Evolutionary conservation across 768 basidiomycete genomes (phyloP), one percentile per base, ranked within the genome.

Genomic region (Boletales sp.): DNA sequence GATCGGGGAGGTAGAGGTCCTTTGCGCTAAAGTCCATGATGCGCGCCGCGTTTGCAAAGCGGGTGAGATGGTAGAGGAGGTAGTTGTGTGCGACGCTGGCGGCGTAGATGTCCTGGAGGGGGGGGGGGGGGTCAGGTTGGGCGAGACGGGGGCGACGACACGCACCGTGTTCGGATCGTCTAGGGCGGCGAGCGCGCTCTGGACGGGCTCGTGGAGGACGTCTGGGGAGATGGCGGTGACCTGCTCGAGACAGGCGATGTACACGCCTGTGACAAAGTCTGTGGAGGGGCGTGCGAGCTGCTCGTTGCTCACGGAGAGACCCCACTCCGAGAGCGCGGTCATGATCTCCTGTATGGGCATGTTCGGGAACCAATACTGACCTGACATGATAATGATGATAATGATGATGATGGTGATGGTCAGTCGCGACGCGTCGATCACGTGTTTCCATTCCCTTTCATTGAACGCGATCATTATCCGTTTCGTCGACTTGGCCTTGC

Each of bases 11-110:
- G 48, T 75, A 74, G 15, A 95, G 66, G 56, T 96, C 94, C 56
- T 75, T 81, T 46, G 87, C 72, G 54, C 76, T 83, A 65, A 95
- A 94, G 64, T 87, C 83, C 48, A 85, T 79, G 35, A 90, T 80
- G 58, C 83, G 75, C 6, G 90, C 86, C 0, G 88, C 84, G 44
- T 69, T 74, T 3, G 88, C 87, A 31, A 93, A 80, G 39, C 88
- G 83, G 21, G 79, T 74, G 86, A 90, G 70, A 60, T 91, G 88
- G 62, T 81, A 79, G 11, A 87, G 71, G 42, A 90, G 72, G 33
- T 90, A 62, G 63, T 83, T 87, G 53, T 77, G 79, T 2, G 76
- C 72, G 33, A 89, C 64, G 28, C 83, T 79, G 18, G 79, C 61
- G 2, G 72, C 56, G 61, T 86, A 88, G 19, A 89, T 67, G 46